phyloP scores from a whole-genome alignment of 345 rosid species.

The Rhizophora apiculata region DNA sequence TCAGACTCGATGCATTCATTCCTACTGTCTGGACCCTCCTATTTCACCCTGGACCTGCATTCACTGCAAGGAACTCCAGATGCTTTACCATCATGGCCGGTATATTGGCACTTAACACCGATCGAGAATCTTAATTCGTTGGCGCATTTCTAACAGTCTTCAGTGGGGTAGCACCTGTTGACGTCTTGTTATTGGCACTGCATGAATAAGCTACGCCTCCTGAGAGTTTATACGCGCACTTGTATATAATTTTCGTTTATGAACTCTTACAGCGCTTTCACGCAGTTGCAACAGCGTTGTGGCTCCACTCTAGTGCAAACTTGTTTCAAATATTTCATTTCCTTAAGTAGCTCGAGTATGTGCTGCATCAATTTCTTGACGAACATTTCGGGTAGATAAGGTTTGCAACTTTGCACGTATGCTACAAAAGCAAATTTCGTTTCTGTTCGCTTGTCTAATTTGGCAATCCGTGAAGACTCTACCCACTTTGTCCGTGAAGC shows the following conservation, averaged over 20 bases:
- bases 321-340: too few species aligned
- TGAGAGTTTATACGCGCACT: too few species aligned
- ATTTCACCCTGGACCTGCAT: conserved; percentile 78
- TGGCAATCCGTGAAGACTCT: conserved; percentile 1
- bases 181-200: not conserved
- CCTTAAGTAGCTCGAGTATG: too few species aligned
- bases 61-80: conserved; percentile 74
- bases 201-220: not conserved
- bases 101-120: not conserved
- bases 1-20: conserved; percentile 55
- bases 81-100: conserved; percentile 37
- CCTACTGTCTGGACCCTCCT: conserved; percentile 81
- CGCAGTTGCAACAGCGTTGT: too few species aligned
- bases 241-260: not conserved
- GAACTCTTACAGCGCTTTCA: too few species aligned
- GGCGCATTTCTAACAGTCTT: not conserved
- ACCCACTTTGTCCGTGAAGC: not conserved
- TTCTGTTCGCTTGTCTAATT: conserved; percentile 6
- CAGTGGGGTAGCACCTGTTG: not conserved
- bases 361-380: too few species aligned
- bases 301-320: too few species aligned
- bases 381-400: not conserved
- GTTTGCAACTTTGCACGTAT: not conserved
- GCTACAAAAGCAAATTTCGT: not conserved
- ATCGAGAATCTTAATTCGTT: not conserved